Evolutionary conservation across 176 grass and related monocot species (phyloP).

Genomic region (Sorghum bicolor): DNA sequence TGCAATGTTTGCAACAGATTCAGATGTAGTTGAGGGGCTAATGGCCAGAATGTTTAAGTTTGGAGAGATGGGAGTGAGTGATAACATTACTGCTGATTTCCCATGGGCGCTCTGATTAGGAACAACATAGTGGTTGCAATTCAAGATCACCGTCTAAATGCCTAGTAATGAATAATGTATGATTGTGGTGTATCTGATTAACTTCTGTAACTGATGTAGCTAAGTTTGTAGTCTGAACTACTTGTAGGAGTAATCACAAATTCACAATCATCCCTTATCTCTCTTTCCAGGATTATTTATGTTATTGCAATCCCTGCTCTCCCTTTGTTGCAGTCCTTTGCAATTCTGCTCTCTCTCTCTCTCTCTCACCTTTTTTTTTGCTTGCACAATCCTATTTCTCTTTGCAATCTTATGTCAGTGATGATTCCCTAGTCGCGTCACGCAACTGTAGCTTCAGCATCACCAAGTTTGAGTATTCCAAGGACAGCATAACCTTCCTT

Average conservation of each 20-base stretch:
- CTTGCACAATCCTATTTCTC: not conserved
- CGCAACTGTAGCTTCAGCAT: slow-evolving; percentile 1
- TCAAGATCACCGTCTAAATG: not conserved
- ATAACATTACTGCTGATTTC: slow-evolving; percentile 4
- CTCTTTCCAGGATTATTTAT: not conserved
- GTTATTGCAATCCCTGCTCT: slow-evolving; percentile 2
- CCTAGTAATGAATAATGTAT: not conserved
- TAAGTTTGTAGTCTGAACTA: not conserved
- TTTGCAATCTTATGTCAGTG: slow-evolving; percentile 21
- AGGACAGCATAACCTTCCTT: slow-evolving; percentile 11
- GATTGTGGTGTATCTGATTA: not conserved
- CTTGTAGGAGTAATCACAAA: not conserved
- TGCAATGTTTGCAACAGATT: slow-evolving; percentile 42
- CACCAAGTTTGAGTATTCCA: not conserved
- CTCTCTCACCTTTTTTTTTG: no score
- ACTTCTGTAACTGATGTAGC: not conserved
- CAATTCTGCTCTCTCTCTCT: not conserved
- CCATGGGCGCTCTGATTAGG: slow-evolving; percentile 22
- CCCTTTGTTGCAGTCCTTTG: not conserved
- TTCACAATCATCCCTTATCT: not conserved
- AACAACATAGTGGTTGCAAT: not conserved
- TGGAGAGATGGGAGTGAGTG: slow-evolving; percentile 7
- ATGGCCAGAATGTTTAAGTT: slow-evolving; percentile 42
- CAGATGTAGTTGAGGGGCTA: slow-evolving; percentile 30
- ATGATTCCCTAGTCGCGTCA: slow-evolving; percentile 24